These are phyloP conservation scores for Imleria badia DNA, from an alignment of 768 basidiomycete species.

Conservation along the genomic window DNA sequence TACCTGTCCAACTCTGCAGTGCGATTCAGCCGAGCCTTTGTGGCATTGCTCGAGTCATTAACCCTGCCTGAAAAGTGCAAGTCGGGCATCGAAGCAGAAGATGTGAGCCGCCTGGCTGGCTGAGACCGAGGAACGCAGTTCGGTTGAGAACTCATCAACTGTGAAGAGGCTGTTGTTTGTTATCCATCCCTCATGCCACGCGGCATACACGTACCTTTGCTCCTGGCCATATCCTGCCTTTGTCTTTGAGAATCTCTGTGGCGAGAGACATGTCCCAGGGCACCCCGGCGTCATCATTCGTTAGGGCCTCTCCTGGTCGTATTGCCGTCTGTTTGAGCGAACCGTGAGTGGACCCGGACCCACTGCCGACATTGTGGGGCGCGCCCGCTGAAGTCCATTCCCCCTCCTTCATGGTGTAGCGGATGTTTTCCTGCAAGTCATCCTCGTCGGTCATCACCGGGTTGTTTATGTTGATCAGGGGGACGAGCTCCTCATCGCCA, in stretches of 20 bases:
- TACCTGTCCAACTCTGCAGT: slow-evolving; percentile 1
- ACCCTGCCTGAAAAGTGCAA: background rate
- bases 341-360: background rate
- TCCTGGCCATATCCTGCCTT: background rate
- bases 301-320: background rate
- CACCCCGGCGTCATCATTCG: background rate
- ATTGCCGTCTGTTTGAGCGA: background rate
- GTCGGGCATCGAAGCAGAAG: background rate
- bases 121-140: background rate
- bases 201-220: background rate
- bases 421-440: too few relatives aligned
- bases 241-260: background rate
- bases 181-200: background rate
- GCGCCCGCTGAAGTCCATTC: too few relatives aligned
- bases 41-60: background rate
- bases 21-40: background rate
- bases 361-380: too few relatives aligned
- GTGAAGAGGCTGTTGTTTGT: background rate
- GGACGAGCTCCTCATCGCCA: too few relatives aligned
- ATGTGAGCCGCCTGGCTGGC: background rate
- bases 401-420: too few relatives aligned
- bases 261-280: background rate
- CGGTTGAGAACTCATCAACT: background rate
- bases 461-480: too few relatives aligned
- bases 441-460: too few relatives aligned